Percentiles rank a stretch among this genome's conserved stretches.
These are phyloP conservation scores for Yamadazyma dendronema DNA, from an alignment of 1,139 yeast genomes.

Conservation along the genomic window DNA sequence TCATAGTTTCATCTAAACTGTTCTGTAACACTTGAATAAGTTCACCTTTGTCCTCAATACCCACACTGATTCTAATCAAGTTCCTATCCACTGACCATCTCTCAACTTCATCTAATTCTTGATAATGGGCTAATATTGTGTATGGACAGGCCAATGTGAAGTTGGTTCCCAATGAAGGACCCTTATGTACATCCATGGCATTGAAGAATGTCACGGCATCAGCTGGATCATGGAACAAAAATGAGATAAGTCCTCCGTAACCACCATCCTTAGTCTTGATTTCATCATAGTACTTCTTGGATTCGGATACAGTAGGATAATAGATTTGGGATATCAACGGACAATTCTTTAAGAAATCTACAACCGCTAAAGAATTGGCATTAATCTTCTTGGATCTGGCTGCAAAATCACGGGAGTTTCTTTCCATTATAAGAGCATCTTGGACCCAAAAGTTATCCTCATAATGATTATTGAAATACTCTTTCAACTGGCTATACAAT, in stretches of 20 bases:
- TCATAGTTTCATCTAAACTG: constrained; percentile 58
- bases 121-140: constrained; percentile 83
- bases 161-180: constrained; percentile 93
- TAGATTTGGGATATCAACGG: constrained; percentile 60
- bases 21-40: constrained; percentile 54
- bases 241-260: constrained; percentile 86
- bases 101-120: constrained; percentile 77
- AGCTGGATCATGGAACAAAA: constrained; percentile 64
- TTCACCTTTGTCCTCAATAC: constrained; percentile 62
- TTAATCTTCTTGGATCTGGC: constrained; percentile 68
- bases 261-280: constrained; percentile 75
- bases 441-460: constrained; percentile 87
- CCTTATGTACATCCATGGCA: constrained; percentile 73
- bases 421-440: constrained; percentile 87
- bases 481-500: constrained; percentile 52
- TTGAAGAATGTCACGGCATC: constrained; percentile 78
- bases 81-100: constrained; percentile 84
- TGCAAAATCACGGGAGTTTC: constrained; percentile 88
- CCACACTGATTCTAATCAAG: constrained; percentile 81
- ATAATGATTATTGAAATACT: constrained; percentile 53
- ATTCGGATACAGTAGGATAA: constrained; percentile 63
- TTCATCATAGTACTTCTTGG: constrained; percentile 66
- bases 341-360: constrained; percentile 46
- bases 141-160: constrained; percentile 93
- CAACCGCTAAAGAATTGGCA: constrained; percentile 56